Percentiles rank a stretch among this genome's conserved stretches.
phyloP scores from a whole-genome alignment of 257 asterid species.

The Petunia axillaris region DNA sequence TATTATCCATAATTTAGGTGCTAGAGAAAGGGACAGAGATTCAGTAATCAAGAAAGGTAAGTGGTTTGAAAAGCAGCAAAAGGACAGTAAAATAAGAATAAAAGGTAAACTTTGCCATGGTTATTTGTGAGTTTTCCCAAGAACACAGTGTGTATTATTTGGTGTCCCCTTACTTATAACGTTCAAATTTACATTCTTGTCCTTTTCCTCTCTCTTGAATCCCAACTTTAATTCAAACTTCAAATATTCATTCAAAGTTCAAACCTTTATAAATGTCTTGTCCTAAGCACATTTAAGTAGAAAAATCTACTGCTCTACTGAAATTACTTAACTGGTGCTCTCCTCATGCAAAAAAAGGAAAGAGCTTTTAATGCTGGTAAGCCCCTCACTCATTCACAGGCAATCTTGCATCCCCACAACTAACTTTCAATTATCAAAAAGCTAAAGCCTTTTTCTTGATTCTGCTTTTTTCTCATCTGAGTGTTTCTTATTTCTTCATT shows the following conservation, averaged over 20 bases:
- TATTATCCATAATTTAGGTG: slow-evolving; percentile 24
- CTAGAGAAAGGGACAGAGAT: background rate
- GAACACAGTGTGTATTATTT: background rate
- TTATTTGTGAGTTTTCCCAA: background rate
- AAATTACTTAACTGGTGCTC: slow-evolving; percentile 5
- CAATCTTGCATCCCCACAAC: background rate
- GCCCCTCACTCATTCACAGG: background rate
- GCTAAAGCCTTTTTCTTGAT: slow-evolving; percentile 21
- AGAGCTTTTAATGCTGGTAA: slow-evolving; percentile 15
- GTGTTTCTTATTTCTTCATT: slow-evolving; percentile 10
- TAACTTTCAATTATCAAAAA: background rate
- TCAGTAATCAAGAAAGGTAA: slow-evolving; percentile 16
- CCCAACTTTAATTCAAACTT: slow-evolving; percentile 52
- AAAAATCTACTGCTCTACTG: slow-evolving; percentile 20
- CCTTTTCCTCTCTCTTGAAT: slow-evolving; percentile 34
- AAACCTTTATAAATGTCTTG: slow-evolving; percentile 6
- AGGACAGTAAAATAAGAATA: slow-evolving; percentile 17
- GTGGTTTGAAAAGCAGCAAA: slow-evolving; percentile 30
- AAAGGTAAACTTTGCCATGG: background rate
- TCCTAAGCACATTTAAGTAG: slow-evolving; percentile 3
- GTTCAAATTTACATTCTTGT: slow-evolving; percentile 40
- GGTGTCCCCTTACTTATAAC: slow-evolving; percentile 22
- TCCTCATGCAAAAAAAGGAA: background rate
- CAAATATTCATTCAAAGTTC: slow-evolving; percentile 26
- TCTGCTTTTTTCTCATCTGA: slow-evolving; percentile 13